Evolutionary conservation across 257 asterid genomes (phyloP).

Genomic region (Fraxinus americana): DNA sequence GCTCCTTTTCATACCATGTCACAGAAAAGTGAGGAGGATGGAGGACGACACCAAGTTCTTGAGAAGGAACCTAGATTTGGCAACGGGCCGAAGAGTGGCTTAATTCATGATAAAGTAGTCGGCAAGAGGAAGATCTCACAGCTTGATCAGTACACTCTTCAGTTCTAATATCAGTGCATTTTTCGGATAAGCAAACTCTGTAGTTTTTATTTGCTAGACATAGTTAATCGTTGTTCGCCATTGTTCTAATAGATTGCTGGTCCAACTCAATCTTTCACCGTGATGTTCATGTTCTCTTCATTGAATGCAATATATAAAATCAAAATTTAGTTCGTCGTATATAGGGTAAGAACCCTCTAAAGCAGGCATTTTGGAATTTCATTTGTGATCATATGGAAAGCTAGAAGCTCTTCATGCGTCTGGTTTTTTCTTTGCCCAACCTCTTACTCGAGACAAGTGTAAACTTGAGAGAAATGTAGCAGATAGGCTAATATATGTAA

Average conservation of each 20-base stretch:
- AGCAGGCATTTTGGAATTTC: neutral
- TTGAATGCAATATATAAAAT: neutral
- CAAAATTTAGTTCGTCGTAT: neutral
- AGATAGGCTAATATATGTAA: neutral
- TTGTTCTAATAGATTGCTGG: neutral
- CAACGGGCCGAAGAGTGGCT: conserved; percentile 18
- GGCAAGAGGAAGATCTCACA: conserved; percentile 36
- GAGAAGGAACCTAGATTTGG: conserved; percentile 13
- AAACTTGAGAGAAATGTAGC: neutral
- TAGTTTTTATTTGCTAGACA: neutral
- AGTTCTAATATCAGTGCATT: conserved; percentile 29
- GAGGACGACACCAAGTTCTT: neutral
- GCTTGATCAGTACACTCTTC: conserved; percentile 39
- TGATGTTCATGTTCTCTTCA: neutral
- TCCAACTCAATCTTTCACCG: neutral
- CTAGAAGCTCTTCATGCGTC: neutral
- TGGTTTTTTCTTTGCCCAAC: neutral
- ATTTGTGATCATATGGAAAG: neutral
- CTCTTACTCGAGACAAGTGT: neutral
- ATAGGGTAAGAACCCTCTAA: neutral
- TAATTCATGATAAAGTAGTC: conserved; percentile 14
- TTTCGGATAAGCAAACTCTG: neutral
- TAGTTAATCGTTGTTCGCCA: neutral
- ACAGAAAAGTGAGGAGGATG: conserved; percentile 30
- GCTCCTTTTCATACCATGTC: conserved; percentile 1